These are phyloP conservation scores for Auricularia auricula-judae DNA, from an alignment of 768 basidiomycete genomes.

Conservation along the genomic window DNA sequence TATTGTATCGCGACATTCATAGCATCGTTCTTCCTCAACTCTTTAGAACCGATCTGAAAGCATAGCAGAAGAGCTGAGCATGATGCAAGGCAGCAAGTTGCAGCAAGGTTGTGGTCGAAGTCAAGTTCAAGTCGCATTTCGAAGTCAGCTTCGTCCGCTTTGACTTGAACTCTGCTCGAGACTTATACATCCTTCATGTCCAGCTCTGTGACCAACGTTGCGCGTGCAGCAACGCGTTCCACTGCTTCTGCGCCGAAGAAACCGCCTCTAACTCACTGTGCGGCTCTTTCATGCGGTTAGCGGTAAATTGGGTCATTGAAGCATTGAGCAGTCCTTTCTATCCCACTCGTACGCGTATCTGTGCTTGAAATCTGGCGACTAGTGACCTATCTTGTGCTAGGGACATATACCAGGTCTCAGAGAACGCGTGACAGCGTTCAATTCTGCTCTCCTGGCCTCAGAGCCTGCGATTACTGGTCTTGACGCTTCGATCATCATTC, in stretches of 20 bases:
- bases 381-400: neutral
- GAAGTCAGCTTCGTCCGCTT: neutral
- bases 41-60: too few relatives aligned
- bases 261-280: constrained; percentile 5
- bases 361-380: neutral
- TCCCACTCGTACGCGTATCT: constrained; percentile 5
- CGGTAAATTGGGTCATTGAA: neutral
- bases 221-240: neutral
- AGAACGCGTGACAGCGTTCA: constrained; percentile 16
- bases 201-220: neutral
- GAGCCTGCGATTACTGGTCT: constrained; percentile 36
- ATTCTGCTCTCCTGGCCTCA: constrained; percentile 17
- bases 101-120: too few relatives aligned
- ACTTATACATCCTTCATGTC: neutral
- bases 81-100: too few relatives aligned
- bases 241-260: neutral
- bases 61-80: too few relatives aligned
- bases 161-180: neutral
- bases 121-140: neutral
- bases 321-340: neutral
- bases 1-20: too few relatives aligned
- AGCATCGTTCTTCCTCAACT: too few relatives aligned
- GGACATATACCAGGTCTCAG: constrained; percentile 17
- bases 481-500: constrained; percentile 48
- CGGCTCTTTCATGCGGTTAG: neutral